These are phyloP conservation scores for Cercospora sesami DNA, from an alignment of 2,329 filamentous ascomycete species.

Conservation along the genomic window DNA sequence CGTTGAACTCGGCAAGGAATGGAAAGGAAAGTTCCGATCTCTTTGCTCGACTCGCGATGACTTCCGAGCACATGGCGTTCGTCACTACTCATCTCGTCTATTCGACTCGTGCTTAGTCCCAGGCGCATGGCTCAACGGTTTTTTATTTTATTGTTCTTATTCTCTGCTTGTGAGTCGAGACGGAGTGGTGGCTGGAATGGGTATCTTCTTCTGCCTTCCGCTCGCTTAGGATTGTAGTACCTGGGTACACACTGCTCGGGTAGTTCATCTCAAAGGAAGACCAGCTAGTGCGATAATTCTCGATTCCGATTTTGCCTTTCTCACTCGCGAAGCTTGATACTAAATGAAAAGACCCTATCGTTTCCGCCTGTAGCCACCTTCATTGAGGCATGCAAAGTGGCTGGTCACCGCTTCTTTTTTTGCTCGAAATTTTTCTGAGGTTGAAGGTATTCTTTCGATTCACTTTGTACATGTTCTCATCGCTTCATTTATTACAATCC, in stretches of 20 bases:
- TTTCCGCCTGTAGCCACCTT: background rate
- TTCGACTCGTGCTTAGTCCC: background rate
- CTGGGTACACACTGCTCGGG: background rate
- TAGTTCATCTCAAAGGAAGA: too few relatives aligned
- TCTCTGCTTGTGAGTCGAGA: background rate
- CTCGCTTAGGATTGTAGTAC: background rate
- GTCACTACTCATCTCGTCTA: background rate
- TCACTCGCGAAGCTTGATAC: background rate
- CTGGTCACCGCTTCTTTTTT: background rate
- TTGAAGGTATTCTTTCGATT: too few relatives aligned
- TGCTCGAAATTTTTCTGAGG: too few relatives aligned
- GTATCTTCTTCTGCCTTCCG: too few relatives aligned
- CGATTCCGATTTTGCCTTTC: background rate
- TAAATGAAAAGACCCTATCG: background rate
- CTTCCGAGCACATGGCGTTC: background rate
- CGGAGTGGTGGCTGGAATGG: too few relatives aligned
- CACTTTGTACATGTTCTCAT: too few relatives aligned
- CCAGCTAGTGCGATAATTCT: background rate
- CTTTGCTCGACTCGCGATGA: background rate
- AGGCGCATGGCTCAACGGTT: background rate
- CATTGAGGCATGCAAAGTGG: background rate
- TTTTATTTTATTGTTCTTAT: background rate
- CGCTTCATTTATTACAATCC: too few relatives aligned
- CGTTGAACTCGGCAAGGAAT: background rate
- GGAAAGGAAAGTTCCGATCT: background rate